phyloP scores from a whole-genome alignment of 208 protist species.

The Wallacemonas rigidus region DNA sequence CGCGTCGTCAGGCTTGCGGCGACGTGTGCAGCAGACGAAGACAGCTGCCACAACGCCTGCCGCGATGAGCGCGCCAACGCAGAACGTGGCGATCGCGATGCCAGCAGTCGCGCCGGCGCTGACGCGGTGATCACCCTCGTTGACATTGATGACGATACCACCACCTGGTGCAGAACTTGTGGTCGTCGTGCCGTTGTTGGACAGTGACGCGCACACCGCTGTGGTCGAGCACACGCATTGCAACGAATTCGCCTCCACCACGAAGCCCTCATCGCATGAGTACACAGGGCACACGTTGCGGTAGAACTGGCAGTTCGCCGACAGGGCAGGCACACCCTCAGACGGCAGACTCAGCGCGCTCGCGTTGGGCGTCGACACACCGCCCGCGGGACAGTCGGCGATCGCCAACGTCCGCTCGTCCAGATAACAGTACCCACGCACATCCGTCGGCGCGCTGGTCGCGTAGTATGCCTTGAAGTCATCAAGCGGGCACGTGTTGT shows the following conservation, averaged over 20 bases:
- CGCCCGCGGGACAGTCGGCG: constrained; percentile 32
- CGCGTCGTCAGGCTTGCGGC: background rate
- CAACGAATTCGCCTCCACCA: background rate
- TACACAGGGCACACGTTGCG: constrained; percentile 21
- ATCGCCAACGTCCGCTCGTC: constrained; percentile 30
- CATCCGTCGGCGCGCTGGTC: constrained; percentile 29
- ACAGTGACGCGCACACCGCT: too few species aligned
- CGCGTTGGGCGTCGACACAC: background rate
- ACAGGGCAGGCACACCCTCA: background rate
- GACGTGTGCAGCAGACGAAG: constrained; percentile 23
- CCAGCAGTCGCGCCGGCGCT: constrained; percentile 27
- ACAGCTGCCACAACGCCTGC: constrained; percentile 14
- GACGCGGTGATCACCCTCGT: constrained; percentile 10
- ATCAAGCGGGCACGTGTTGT: constrained; percentile 54
- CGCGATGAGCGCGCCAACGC: constrained; percentile 24
- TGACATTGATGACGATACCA: background rate
- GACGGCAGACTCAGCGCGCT: background rate
- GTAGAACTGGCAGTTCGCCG: constrained; percentile 13
- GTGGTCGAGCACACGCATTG: too few species aligned
- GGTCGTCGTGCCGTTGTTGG: too few species aligned
- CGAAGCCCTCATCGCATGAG: constrained; percentile 18
- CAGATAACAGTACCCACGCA: constrained; percentile 50
- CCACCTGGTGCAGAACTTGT: too few species aligned
- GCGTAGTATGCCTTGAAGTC: constrained; percentile 54
- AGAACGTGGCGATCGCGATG: constrained; percentile 34